Base-by-base conservation (phyloP, 1,139 yeast genomes). In the Candida neerlandica region DNA sequence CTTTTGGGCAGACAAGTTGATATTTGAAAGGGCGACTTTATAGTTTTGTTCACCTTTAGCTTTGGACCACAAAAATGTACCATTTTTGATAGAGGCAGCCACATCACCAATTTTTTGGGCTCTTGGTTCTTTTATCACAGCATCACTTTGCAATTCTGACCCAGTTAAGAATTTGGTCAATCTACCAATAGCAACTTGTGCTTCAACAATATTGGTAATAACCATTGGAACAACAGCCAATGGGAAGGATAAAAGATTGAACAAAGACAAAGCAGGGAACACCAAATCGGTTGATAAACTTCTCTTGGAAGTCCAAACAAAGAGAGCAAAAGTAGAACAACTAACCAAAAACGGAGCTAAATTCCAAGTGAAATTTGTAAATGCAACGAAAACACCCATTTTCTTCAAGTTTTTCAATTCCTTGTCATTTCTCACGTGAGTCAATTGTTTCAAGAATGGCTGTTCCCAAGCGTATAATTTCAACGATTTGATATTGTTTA, bases 391-490 rank as follows among this genome's bases (percentile, higher is more conserved):
- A 15, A 85, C 66, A 55, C 97, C 96, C 75, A 92, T 87, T 57
- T 74, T 81, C 58, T 79, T 84, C 67, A 94, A 78, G 58, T 89
- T 92, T 43, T 75, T 77, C 66, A 95, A 81, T 69, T 95, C 99
- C 63, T 86, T 85, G 49, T 91, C 89, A 61, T 92, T 90, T 77
- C 99, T 86, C 35, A 94, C 96, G 58, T 83, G 73, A 59, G 81
- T 83, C 50, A 94, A 75, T 59, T 85, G 86, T 27, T 78, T 78
- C 60, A 82, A 81, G 65, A 90, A 94, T 7, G 98, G 97, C 27
- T 69, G 69, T 70, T 94, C 99, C 99, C 99, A 94, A 4, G 96
- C 96, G 61, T 94, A 94, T 46, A 94, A 77, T 67, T 94, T 94
- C 67, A 94, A 78, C 4, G 96, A 89, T 71, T 92, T 94, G 66